Evolutionary conservation across 768 basidiomycete species (phyloP).

Genomic region (Podaxis carcinomalis): DNA sequence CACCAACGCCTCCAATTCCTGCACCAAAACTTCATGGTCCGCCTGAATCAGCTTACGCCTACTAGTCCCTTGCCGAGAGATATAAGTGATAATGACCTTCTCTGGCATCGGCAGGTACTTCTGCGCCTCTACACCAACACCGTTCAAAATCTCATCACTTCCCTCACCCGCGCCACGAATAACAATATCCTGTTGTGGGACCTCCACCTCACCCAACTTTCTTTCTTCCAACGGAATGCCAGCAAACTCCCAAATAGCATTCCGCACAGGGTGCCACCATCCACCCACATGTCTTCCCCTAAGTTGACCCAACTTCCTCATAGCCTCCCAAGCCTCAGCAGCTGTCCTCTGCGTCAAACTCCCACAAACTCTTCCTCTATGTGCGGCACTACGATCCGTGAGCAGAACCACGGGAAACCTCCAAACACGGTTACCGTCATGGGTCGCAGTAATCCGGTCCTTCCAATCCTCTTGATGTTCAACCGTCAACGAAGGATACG

Average conservation of each 20-base stretch:
- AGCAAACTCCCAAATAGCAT: constrained; percentile 64
- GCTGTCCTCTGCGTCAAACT: constrained; percentile 67
- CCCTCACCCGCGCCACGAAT: constrained; percentile 11
- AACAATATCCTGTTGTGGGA: constrained; percentile 6
- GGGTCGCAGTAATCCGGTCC: constrained; percentile 46
- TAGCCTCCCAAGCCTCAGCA: constrained; percentile 58
- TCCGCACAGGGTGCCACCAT: constrained; percentile 80
- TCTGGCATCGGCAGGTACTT: constrained; percentile 35
- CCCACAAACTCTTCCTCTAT: constrained; percentile 62
- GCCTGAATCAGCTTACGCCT: constrained; percentile 48
- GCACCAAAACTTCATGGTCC: constrained; percentile 53
- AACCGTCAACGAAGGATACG: constrained; percentile 65
- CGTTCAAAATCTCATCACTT: constrained; percentile 18
- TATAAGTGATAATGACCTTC: constrained; percentile 66
- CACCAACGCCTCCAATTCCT: constrained; percentile 47
- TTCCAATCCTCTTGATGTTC: constrained; percentile 71
- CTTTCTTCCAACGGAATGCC: constrained; percentile 25
- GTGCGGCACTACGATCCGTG: constrained; percentile 73
- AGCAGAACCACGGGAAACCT: constrained; percentile 68
- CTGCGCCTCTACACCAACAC: constrained; percentile 20
- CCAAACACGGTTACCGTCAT: constrained; percentile 47
- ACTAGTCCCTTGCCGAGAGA: constrained; percentile 55
- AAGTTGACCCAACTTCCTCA: constrained; percentile 31
- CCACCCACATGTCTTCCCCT: constrained; percentile 40
- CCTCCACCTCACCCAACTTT: constrained; percentile 4